Conservation (phyloP, 192 early-diverging fungal genomes). For the Linnemannia exigua region DNA sequence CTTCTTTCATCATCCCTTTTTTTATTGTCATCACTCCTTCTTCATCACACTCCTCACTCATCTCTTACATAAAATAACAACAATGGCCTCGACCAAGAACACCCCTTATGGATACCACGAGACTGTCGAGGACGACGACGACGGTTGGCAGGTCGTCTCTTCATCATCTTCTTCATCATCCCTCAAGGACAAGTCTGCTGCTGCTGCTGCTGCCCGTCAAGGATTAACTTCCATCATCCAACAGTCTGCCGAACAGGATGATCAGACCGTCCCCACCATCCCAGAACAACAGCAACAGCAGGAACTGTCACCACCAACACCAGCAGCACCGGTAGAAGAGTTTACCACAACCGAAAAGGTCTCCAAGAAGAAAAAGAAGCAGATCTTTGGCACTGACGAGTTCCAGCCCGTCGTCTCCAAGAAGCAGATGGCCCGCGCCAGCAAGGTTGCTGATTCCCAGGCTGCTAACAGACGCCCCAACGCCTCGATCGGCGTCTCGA, state of each 20-base stretch:
- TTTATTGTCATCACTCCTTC: not conserved
- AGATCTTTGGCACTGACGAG: conserved; percentile 58
- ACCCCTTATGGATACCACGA: conserved; percentile 17
- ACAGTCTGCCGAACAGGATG: conserved; percentile 1
- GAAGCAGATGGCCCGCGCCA: conserved; percentile 49
- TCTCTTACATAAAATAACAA: not conserved
- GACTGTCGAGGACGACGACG: conserved; percentile 41
- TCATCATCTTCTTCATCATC: conserved; percentile 13
- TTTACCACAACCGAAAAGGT: conserved; percentile 20
- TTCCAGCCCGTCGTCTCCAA: conserved; percentile 56
- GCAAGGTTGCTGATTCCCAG: conserved; percentile 17
- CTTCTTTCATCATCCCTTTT: not conserved
- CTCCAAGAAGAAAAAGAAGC: conserved; percentile 53
- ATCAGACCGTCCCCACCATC: not conserved
- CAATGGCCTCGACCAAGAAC: conserved; percentile 13
- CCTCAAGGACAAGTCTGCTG: conserved; percentile 16
- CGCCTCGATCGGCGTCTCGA: conserved; percentile 38
- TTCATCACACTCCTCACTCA: not conserved
- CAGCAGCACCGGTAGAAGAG: not conserved
- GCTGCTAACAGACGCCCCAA: conserved; percentile 18
- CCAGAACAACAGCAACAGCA: conserved; percentile 1
- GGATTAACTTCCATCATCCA: conserved; percentile 1
- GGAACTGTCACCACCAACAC: not conserved
- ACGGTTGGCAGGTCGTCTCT: conserved; percentile 48
- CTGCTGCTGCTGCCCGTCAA: conserved; percentile 11